Evolutionary conservation across 2,329 filamentous ascomycete species (phyloP).

Genomic region (Penicillium sp.): DNA sequence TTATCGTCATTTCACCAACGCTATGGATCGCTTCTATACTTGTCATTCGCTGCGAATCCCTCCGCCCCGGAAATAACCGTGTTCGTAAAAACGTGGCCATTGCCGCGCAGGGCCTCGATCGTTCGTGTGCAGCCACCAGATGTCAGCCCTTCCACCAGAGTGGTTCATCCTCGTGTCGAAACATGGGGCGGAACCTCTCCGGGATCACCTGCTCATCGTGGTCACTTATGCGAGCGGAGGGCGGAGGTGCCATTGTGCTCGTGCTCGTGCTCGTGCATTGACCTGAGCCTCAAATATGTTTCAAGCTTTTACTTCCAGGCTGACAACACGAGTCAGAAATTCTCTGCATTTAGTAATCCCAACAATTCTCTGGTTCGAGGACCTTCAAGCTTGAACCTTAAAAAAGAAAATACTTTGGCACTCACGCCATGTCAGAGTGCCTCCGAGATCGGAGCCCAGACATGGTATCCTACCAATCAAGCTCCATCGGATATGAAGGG

Average conservation of each 20-base stretch:
- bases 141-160: constrained; percentile 9
- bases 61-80: constrained; percentile 16
- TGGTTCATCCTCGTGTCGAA: constrained; percentile 5
- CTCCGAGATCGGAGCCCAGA: constrained; percentile 18
- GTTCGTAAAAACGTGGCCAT: constrained; percentile 9
- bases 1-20: not conserved
- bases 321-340: not conserved
- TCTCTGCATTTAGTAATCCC: not conserved
- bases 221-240: not conserved
- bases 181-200: not conserved
- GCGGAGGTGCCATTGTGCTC: not conserved
- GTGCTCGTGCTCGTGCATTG: not conserved
- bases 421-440: not conserved
- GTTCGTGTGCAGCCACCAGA: constrained; percentile 13
- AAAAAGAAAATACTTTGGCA: constrained; percentile 3
- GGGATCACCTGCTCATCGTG: constrained; percentile 13
- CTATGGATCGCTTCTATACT: not conserved
- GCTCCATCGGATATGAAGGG: not conserved
- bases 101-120: constrained; percentile 13
- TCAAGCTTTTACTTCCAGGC: not conserved
- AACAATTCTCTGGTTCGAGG: not conserved
- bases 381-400: not conserved
- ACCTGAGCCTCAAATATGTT: not conserved
- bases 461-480: not conserved
- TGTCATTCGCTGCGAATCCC: not conserved